Percentiles rank a stretch among this genome's conserved stretches.
Evolutionary conservation across 2,329 filamentous ascomycete species (phyloP).

Genomic region (Periglandula ipomoeae): DNA sequence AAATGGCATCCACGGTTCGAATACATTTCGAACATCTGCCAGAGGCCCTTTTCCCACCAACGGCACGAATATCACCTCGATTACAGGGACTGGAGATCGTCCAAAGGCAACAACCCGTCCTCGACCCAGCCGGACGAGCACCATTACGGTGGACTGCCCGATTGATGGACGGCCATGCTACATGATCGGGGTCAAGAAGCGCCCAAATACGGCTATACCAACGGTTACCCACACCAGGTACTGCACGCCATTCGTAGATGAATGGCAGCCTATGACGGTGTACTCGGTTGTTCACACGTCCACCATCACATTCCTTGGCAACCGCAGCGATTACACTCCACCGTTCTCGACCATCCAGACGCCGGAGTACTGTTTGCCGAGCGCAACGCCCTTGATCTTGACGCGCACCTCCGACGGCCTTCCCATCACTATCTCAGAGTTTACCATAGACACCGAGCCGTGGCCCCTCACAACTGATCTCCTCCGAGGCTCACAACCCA

Average conservation of each 20-base stretch:
- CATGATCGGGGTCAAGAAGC: too few species aligned
- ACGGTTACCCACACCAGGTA: conserved; percentile 12
- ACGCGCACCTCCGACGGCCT: too few species aligned
- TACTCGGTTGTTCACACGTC: conserved; percentile 39
- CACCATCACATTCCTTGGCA: conserved; percentile 39
- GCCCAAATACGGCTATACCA: not conserved
- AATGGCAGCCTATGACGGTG: conserved; percentile 23
- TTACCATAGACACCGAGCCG: too few species aligned
- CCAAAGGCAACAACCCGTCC: not conserved
- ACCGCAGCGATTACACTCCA: conserved; percentile 36
- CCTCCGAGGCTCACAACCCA: too few species aligned
- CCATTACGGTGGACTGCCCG: conserved; percentile 6
- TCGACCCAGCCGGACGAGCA: not conserved
- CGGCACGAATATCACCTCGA: not conserved
- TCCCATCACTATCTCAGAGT: too few species aligned
- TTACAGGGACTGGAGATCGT: not conserved
- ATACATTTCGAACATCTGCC: not conserved
- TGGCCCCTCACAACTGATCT: too few species aligned
- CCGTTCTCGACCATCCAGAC: conserved; percentile 32
- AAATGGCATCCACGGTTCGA: not conserved
- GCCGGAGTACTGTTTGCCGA: conserved; percentile 31
- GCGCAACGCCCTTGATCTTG: too few species aligned
- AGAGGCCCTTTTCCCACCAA: not conserved
- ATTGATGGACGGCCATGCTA: not conserved
- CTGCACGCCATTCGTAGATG: conserved; percentile 23